phyloP scores from a whole-genome alignment of 2,329 filamentous ascomycete genomes.

The Madurella mycetomatis region DNA sequence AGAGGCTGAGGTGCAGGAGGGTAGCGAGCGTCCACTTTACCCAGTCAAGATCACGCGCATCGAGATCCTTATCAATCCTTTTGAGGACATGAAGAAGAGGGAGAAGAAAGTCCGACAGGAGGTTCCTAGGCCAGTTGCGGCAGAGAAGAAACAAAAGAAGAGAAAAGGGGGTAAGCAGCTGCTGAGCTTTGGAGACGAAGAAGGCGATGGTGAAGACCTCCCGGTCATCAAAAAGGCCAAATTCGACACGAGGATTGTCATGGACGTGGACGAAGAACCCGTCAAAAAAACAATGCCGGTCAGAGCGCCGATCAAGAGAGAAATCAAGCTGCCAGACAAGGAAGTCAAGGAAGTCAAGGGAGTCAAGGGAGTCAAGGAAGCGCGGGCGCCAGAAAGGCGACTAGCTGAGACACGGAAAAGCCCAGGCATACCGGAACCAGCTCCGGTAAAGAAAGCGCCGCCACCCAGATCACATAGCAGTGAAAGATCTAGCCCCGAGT shows the following conservation, averaged over 20 bases:
- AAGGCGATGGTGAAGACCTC: slow-evolving; percentile 52
- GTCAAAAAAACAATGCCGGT: slow-evolving; percentile 27
- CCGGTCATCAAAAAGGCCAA: slow-evolving; percentile 70
- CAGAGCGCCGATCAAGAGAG: slow-evolving; percentile 27
- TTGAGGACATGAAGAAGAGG: slow-evolving; percentile 73
- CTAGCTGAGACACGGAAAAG: slow-evolving; percentile 5
- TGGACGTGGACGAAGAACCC: slow-evolving; percentile 47
- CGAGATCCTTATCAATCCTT: slow-evolving; percentile 77
- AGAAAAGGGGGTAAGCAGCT: slow-evolving; percentile 71
- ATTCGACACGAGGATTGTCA: slow-evolving; percentile 71
- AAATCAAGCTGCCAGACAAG: slow-evolving; percentile 16
- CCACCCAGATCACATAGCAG: slow-evolving; percentile 12
- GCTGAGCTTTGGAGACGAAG: slow-evolving; percentile 72
- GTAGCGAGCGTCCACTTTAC: slow-evolving; percentile 78
- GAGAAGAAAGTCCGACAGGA: slow-evolving; percentile 51
- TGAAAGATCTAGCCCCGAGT: slow-evolving; percentile 19
- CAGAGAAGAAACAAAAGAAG: slow-evolving; percentile 60
- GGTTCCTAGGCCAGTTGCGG: slow-evolving; percentile 40
- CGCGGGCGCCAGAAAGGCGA: slow-evolving; percentile 1
- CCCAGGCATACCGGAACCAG: slow-evolving; percentile 10
- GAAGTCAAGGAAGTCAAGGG: slow-evolving; percentile 3
- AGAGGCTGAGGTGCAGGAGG: slow-evolving; percentile 75
- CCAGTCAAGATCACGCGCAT: slow-evolving; percentile 70
- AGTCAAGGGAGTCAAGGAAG: slow-evolving; percentile 4
- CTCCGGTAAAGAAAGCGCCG: slow-evolving; percentile 12